Conservation (phyloP, 1,284 basidiomycete species). For the Irpex lacteus region DNA sequence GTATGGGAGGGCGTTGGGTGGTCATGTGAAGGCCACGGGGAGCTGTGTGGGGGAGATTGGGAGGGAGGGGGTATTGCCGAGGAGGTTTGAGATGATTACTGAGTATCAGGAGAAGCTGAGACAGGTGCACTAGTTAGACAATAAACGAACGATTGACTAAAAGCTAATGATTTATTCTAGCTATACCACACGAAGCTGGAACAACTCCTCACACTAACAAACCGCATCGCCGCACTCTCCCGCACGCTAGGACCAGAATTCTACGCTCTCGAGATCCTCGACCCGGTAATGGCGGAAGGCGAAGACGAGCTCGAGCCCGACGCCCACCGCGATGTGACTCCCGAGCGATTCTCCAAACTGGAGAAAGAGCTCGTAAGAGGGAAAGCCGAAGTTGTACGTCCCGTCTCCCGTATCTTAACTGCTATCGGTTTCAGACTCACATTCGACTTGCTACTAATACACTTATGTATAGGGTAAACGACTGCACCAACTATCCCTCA, state of each 20-base stretch:
- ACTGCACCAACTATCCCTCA: slow-evolving; percentile 56
- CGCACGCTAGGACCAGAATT: slow-evolving; percentile 62
- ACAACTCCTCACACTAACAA: slow-evolving; percentile 63
- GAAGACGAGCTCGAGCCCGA: slow-evolving; percentile 40
- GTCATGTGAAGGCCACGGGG: slow-evolving; percentile 61
- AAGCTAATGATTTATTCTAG: slow-evolving; percentile 31
- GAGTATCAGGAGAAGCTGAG: slow-evolving; percentile 71
- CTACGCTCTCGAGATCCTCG: slow-evolving; percentile 55
- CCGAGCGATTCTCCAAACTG: slow-evolving; percentile 71
- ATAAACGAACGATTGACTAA: neutral
- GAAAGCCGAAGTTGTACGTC: slow-evolving; percentile 74
- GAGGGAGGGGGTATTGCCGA: slow-evolving; percentile 60
- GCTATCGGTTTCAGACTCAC: too few species aligned
- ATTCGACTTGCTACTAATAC: too few species aligned
- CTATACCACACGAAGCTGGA: slow-evolving; percentile 79
- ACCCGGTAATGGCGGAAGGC: slow-evolving; percentile 39
- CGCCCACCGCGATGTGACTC: slow-evolving; percentile 64
- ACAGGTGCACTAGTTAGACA: slow-evolving; percentile 52
- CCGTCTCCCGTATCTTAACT: too few species aligned
- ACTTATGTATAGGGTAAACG: slow-evolving; percentile 72
- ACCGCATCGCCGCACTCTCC: slow-evolving; percentile 55
- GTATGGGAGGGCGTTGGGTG: slow-evolving; percentile 67
- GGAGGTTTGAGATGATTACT: slow-evolving; percentile 60
- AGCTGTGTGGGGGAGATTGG: slow-evolving; percentile 58
- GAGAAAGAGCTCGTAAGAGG: slow-evolving; percentile 80